Conservation (phyloP, 1,139 yeast species). For the Pichia sp. region DNA sequence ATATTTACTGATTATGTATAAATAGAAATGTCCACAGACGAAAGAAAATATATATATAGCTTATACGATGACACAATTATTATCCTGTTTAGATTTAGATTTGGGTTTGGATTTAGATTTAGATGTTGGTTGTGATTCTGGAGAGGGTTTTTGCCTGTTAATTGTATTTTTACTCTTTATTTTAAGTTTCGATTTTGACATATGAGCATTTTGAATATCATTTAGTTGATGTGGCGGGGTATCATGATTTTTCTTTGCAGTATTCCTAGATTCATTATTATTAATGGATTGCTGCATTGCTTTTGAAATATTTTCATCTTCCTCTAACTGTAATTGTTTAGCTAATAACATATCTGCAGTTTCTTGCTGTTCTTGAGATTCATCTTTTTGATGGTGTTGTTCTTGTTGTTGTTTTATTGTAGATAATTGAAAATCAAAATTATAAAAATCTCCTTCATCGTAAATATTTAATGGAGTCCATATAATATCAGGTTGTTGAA, state of each 20-base stretch:
- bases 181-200: not conserved
- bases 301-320: slow-evolving; percentile 50
- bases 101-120: not conserved
- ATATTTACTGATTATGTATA: too few relatives aligned
- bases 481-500: slow-evolving; percentile 42
- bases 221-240: slow-evolving; percentile 1
- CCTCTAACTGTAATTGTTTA: slow-evolving; percentile 53
- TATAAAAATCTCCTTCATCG: slow-evolving; percentile 66
- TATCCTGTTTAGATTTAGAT: not conserved
- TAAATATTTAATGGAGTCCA: slow-evolving; percentile 71
- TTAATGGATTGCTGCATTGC: slow-evolving; percentile 34
- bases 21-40: too few relatives aligned
- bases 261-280: slow-evolving; percentile 3
- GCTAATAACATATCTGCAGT: slow-evolving; percentile 40
- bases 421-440: slow-evolving; percentile 50
- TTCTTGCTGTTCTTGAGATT: slow-evolving; percentile 3
- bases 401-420: slow-evolving; percentile 16
- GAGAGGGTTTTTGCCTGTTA: too few relatives aligned
- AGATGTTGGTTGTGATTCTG: not conserved
- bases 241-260: not conserved
- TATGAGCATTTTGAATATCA: not conserved
- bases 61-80: not conserved
- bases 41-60: too few relatives aligned
- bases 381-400: not conserved
- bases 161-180: too few relatives aligned